These are phyloP conservation scores for Abelmoschus esculentus DNA, from an alignment of 345 rosid species.

Conservation along the genomic window DNA sequence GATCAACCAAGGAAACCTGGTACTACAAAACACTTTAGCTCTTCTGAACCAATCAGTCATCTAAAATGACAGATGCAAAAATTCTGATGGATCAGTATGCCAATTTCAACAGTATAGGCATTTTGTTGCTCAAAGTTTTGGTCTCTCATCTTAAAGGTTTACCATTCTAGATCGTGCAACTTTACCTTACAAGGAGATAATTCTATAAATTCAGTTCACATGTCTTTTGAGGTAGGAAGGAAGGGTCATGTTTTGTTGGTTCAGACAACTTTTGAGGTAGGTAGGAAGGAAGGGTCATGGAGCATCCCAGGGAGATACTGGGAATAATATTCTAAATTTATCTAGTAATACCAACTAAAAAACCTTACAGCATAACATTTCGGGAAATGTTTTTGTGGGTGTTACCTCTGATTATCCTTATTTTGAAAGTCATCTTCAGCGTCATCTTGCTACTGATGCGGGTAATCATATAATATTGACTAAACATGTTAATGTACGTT, in stretches of 20 bases:
- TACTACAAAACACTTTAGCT: constrained; percentile 34
- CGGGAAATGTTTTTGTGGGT: constrained; percentile 25
- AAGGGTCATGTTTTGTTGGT: constrained; percentile 31
- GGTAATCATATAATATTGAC: constrained; percentile 24
- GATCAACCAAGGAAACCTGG: constrained; percentile 51
- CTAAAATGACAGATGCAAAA: constrained; percentile 39
- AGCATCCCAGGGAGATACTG: constrained; percentile 30
- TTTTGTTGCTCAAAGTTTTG: constrained; percentile 67
- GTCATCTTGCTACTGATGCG: constrained; percentile 29
- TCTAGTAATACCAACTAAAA: constrained; percentile 30
- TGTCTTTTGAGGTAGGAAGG: constrained; percentile 33
- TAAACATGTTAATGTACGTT: constrained; percentile 27
- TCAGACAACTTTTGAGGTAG: too few species aligned
- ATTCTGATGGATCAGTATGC: constrained; percentile 47
- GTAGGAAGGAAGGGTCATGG: too few species aligned
- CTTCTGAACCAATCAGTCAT: constrained; percentile 32
- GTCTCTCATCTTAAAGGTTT: constrained; percentile 65
- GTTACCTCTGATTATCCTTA: constrained; percentile 37
- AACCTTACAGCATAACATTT: constrained; percentile 14
- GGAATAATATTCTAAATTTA: constrained; percentile 25
- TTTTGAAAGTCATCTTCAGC: constrained; percentile 37
- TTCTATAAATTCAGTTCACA: constrained; percentile 21
- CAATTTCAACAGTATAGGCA: constrained; percentile 45
- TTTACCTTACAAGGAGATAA: constrained; percentile 28
- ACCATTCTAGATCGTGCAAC: constrained; percentile 25